Evolutionary conservation across 768 basidiomycete genomes (phyloP), one percentile per base, ranked within the genome.

Genomic region (Pulveroboletus sp.): DNA sequence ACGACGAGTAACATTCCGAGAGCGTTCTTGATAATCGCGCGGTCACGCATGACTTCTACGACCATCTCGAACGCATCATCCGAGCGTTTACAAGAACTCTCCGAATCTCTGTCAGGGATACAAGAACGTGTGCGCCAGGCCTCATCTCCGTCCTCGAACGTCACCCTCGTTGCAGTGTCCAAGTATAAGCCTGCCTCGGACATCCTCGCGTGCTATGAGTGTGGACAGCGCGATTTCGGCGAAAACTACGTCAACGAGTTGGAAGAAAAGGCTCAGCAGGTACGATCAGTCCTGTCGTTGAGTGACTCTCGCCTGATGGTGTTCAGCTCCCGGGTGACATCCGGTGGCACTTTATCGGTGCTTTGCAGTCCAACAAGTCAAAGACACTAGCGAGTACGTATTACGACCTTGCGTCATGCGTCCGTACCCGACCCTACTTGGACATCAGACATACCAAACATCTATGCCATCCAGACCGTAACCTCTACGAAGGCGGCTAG

Each of bases 211-310:
- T 89, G 92, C 57, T 90, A 89, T 63, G 77, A 87, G 43, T 74
- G 76, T 13, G 91, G 88, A 0, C 89, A 96, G 55, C 73, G 84
- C 2, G 91, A 95, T 67, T 99, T 98, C 63, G 96, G 96, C 7
- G 96, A 99, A 73, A 99, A 99, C 67, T 98, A 97, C 62, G 92
- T 93, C 10, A 87, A 94, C 57, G 94, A 98, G 61, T 69, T 98
- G 53, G 84, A 83, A 35, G 92, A 91, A 30, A 96, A 96, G 64
- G 90, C 93, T 0, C 72, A 71, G 50, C 72, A 77, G 61, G 88
- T 89, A 65, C 54, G 79, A 69, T 47, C 37, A 9, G 18, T 31
- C 28, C 39, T 30, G 24, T n/a, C 1, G 26, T 26, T 40, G 18
- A 6, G 10, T 35, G n/a, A 46, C 51, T 40, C 49, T 57, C 44